Evolutionary conservation across 2,329 filamentous ascomycete genomes (phyloP), one percentile per base, ranked within the genome.

Genomic region (Xylogone sp.): DNA sequence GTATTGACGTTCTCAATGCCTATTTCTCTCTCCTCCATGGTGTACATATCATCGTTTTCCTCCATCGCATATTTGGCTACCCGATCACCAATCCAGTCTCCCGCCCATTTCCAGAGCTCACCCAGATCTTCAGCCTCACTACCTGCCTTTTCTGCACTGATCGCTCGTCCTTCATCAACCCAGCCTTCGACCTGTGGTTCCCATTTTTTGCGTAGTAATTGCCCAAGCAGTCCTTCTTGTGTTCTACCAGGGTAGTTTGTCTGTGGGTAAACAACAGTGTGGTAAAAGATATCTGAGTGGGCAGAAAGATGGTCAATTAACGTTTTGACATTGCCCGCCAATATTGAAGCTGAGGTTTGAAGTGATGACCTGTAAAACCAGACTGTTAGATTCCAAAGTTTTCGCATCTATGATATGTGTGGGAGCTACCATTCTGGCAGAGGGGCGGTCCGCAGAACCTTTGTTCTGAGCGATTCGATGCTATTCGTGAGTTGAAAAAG

Each of bases 161-260:
- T 72, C 52, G 74, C 74, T 31, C 81, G 78, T 1, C 84, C 86
- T 48, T 83, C 73, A 20, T 83, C 79, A 21, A 93, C 83, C 71
- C 86, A 85, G 51, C 84, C 82, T 65, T 92, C 88, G 18, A 91
- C 84, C 21, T 82, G 77, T 0, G 89, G 88, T 59, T 94, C 90
- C 46, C 91, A 78, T 66, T 94, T 94, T 70, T 94, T 95, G 39
- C 90, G 85, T 27, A 95, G 74, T 2, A 96, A 75, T 60, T 86
- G 81, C 21, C 81, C 76, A 1, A 93, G 76, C 3, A 89, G 75
- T 46, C 68, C 71, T 66, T 87, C 82, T 53, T 89, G 83, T 4
- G 79, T 85, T 59, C 79, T 84, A 34, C 82, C 86, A 3, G 83
- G 90, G 69, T 82, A 94, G 66, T 84, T 84, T 2, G 89, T 87